Base-by-base conservation (phyloP, 2,329 filamentous ascomycete species). In the Nakataea oryzae region DNA sequence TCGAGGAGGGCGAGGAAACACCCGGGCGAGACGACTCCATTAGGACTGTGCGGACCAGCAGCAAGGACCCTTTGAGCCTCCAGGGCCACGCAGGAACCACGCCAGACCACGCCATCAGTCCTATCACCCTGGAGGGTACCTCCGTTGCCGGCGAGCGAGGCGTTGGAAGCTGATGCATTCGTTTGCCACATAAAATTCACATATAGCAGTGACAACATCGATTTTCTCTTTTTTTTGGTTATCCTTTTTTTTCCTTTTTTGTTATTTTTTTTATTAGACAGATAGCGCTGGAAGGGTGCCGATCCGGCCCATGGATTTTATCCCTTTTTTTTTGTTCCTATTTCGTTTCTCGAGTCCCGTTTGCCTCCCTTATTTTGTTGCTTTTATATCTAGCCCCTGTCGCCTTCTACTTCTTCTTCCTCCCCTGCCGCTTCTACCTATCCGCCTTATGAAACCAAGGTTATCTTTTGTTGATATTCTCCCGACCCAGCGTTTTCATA, bases 1-100 rank as follows among this genome's bases (percentile, higher is more conserved):
- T 78, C 62, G 78, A 79, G 64, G 75, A 77, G 55, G 54, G 32
- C 12, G 60, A 57, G 30, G 54, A n/a, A 3, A n/a, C n/a, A n/a
- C n/a, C n/a, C n/a, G n/a, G n/a, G n/a, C n/a, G n/a, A n/a, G n/a
- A n/a, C n/a, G n/a, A n/a, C 41, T 50, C 54, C 14, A 30, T 27
- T 6, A 28, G 41, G 8, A 26, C 60, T 12, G 30, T n/a, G 29
- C 17, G 54, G 12, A 50, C 21, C n/a, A 54, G n/a, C 8, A 47
- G 55, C 17, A 30, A 26, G 47, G 24, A 14, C 50, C n/a, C 24
- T 14, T 8, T 26, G 2, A n/a, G 26, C 11, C 12, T 12, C 21
- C 8, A n/a, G 6, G 17, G 7, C 3, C 28, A 54, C 28, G 26
- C 27, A 8, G 54, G 13, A 9, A 30, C n/a, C 30, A 17, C 32